Conservation (phyloP, 176 grass and related monocot species). For the Carex littledalei region DNA sequence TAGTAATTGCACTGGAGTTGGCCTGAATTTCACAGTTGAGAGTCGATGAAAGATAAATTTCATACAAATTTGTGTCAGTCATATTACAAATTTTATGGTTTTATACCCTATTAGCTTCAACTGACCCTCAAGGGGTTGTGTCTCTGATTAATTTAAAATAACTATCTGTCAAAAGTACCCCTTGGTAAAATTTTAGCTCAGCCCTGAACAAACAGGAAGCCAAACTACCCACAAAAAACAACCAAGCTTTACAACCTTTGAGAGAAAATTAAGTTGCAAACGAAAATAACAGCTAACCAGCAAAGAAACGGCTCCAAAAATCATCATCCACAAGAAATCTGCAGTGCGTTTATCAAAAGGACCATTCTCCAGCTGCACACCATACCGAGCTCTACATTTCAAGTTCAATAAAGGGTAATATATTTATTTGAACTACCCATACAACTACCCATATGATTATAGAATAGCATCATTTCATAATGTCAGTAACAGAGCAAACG, state of each 20-base stretch:
- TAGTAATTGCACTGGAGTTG: neutral
- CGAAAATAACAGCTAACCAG: constrained; percentile 36
- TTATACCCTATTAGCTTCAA: neutral
- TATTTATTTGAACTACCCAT: neutral
- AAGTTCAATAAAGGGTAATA: neutral
- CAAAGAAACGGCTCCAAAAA: constrained; percentile 63
- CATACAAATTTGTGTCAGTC: neutral
- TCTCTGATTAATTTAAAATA: neutral
- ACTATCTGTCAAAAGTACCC: neutral
- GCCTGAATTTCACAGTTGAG: neutral
- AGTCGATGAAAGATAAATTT: neutral
- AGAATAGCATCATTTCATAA: neutral
- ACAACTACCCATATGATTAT: too few species aligned
- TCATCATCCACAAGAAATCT: constrained; percentile 98
- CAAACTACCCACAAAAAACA: neutral
- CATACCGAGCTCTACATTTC: constrained; percentile 79
- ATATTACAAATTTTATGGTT: neutral
- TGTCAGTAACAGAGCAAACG: neutral
- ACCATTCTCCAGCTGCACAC: constrained; percentile 80
- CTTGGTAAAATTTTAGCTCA: neutral
- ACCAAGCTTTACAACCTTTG: neutral
- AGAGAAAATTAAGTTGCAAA: neutral
- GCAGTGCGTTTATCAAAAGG: constrained; percentile 70
- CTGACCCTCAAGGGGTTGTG: neutral
- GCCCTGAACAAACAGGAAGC: neutral